Percentiles rank a stretch among this genome's conserved stretches.
These are phyloP conservation scores for Phialemoniopsis sp. DNA, from an alignment of 2,329 filamentous ascomycete genomes.

Conservation along the genomic window DNA sequence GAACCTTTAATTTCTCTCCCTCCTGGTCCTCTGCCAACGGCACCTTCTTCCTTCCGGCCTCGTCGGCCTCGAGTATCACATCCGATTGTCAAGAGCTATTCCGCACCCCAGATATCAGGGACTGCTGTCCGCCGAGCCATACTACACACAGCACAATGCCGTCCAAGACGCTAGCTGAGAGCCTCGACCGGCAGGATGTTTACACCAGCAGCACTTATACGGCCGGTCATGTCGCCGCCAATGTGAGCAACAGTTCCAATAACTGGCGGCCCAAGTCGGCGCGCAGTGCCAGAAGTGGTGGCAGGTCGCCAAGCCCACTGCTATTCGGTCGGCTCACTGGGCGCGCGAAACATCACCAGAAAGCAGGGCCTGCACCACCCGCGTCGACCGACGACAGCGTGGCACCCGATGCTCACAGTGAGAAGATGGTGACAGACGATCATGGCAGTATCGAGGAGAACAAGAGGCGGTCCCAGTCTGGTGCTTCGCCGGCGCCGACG, in stretches of 20 bases:
- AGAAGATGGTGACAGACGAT: no score
- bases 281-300: background rate
- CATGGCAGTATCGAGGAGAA: conserved; percentile 7
- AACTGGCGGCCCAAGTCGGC: conserved; percentile 2
- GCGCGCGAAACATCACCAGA: background rate
- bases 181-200: background rate
- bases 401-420: no score
- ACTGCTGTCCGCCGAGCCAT: no score
- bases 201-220: background rate
- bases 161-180: background rate
- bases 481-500: conserved; percentile 14
- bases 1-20: background rate
- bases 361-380: background rate
- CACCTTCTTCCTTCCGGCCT: conserved; percentile 1
- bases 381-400: background rate
- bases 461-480: conserved; percentile 14
- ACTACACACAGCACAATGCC: background rate
- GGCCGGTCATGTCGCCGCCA: background rate
- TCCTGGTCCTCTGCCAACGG: background rate
- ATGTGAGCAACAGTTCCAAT: background rate
- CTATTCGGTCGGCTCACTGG: conserved; percentile 8
- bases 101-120: no score
- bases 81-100: no score
- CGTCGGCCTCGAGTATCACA: background rate
- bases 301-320: conserved; percentile 3